phyloP scores from a whole-genome alignment of 192 early-diverging fungal species.

The Coemansia sp. region DNA sequence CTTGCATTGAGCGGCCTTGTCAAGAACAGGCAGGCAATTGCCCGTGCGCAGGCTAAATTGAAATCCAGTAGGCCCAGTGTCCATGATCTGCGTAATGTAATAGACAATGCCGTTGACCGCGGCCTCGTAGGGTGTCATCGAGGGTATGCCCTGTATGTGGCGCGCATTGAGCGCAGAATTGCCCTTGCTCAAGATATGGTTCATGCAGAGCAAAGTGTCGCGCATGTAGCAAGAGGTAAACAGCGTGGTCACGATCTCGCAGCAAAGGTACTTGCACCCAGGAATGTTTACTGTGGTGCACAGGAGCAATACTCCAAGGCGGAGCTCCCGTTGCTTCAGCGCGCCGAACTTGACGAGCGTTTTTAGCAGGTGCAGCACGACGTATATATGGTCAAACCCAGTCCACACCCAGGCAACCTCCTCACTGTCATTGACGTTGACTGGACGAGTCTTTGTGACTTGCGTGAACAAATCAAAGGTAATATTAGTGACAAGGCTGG shows the following conservation, averaged over 20 bases:
- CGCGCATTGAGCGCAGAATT: slow-evolving; percentile 22
- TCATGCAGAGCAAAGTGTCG: slow-evolving; percentile 48
- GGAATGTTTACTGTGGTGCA: slow-evolving; percentile 39
- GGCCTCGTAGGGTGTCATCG: slow-evolving; percentile 40
- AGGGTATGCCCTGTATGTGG: slow-evolving; percentile 15
- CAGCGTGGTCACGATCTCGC: slow-evolving; percentile 41
- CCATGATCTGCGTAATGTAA: slow-evolving; percentile 53
- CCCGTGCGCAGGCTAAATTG: slow-evolving; percentile 52
- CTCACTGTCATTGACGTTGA: slow-evolving; percentile 9
- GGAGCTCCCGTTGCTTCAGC: slow-evolving; percentile 26
- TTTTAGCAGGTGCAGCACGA: slow-evolving; percentile 35
- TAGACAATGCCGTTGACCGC: slow-evolving; percentile 53
- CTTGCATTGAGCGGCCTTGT: slow-evolving; percentile 45
- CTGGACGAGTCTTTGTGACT: slow-evolving; percentile 19
- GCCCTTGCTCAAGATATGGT: slow-evolving; percentile 36
- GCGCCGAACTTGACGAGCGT: slow-evolving; percentile 50
- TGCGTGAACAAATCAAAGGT: slow-evolving; percentile 14
- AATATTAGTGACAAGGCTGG: slow-evolving; percentile 8
- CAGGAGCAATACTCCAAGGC: slow-evolving; percentile 29
- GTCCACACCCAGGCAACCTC: slow-evolving; percentile 47
- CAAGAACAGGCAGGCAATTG: slow-evolving; percentile 50
- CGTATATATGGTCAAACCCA: slow-evolving; percentile 28
- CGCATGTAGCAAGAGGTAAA: slow-evolving; percentile 56
- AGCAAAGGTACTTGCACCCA: slow-evolving; percentile 30
- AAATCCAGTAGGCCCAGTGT: slow-evolving; percentile 43